Percentiles rank a stretch among this genome's conserved stretches.
phyloP scores from a whole-genome alignment of 805 yeast genomes.

The Metschnikowia bowlesiae region DNA sequence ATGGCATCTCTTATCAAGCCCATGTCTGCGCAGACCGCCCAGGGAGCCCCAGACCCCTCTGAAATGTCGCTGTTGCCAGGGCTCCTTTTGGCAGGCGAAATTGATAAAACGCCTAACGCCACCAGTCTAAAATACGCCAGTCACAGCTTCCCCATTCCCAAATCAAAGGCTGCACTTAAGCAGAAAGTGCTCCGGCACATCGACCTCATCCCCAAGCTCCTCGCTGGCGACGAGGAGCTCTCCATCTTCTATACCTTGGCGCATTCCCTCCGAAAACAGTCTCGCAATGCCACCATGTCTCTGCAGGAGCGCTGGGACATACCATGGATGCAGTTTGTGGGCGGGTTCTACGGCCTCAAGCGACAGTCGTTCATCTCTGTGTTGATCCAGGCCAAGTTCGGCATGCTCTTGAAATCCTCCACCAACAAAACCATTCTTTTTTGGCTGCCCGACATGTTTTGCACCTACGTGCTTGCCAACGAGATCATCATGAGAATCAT shows the following conservation, averaged over 20 bases:
- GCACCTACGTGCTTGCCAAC: conserved; percentile 57
- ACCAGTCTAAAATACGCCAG: conserved; percentile 15
- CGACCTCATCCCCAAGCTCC: conserved; percentile 32
- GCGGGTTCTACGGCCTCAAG: conserved; percentile 59
- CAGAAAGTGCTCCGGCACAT: conserved; percentile 24
- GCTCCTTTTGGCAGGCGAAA: conserved; percentile 4
- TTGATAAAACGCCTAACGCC: conserved; percentile 5
- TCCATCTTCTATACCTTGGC: conserved; percentile 54
- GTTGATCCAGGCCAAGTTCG: conserved; percentile 25
- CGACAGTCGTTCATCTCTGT: conserved; percentile 51
- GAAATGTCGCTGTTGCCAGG: conserved; percentile 4
- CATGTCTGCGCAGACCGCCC: too few relatives aligned
- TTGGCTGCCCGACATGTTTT: conserved; percentile 58
- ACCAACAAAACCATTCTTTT: conserved; percentile 47
- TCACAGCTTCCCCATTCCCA: conserved; percentile 17
- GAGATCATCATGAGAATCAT: conserved; percentile 53
- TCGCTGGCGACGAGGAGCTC: conserved; percentile 37
- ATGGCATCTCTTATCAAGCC: too few relatives aligned
- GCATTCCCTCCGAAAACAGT: conserved; percentile 30
- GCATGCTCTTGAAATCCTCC: conserved; percentile 21
- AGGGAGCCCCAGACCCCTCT: neutral
- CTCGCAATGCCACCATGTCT: conserved; percentile 43
- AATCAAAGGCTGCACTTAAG: conserved; percentile 29
- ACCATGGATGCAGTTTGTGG: conserved; percentile 42
- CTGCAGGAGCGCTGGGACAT: conserved; percentile 43